Conservation (phyloP, 73 alveolate species). For the Tetrahymena malaccensis region DNA sequence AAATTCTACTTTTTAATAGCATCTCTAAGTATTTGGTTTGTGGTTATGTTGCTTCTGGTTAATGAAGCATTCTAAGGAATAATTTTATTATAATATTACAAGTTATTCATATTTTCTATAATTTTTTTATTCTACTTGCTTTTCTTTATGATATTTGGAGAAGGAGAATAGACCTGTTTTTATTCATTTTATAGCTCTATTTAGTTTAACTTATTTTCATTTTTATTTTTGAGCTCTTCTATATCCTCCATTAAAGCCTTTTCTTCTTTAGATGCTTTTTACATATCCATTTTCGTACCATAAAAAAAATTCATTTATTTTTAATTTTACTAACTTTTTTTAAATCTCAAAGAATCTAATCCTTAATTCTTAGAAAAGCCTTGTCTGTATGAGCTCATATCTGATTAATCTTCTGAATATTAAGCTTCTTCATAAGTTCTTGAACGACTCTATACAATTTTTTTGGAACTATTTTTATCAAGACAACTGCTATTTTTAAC, state of each 20-base stretch:
- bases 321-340: not conserved
- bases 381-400: not conserved
- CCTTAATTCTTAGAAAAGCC: not conserved
- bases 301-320: not conserved
- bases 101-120: not conserved
- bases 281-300: not conserved
- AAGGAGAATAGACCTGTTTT: not conserved
- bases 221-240: not conserved
- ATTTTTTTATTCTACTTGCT: not conserved
- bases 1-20: not conserved
- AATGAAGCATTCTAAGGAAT: not conserved
- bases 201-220: not conserved
- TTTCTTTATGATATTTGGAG: not conserved
- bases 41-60: not conserved
- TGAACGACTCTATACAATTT: not conserved
- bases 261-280: not conserved
- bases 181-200: not conserved
- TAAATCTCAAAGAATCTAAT: not conserved
- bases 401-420: not conserved
- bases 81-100: not conserved
- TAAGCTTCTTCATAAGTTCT: not conserved
- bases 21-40: not conserved
- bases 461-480: not conserved
- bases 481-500: not conserved
- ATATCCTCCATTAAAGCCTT: not conserved